Base-by-base conservation (phyloP, 1,284 basidiomycete species). In the Sanghuangporus baumii region DNA sequence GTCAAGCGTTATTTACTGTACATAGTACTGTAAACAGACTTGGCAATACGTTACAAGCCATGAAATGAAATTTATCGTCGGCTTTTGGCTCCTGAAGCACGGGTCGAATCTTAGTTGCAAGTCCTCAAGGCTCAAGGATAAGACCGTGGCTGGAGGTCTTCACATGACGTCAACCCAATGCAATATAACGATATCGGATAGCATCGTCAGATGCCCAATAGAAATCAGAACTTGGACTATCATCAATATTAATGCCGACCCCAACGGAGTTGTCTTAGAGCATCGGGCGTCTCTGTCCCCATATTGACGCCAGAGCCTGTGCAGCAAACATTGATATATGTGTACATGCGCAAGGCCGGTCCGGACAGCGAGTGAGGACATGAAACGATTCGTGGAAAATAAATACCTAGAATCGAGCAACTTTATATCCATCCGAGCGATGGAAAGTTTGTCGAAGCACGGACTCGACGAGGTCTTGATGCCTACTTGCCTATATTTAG, bases 11-110 rank as follows among this genome's bases (percentile, higher is more conserved):
- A n/a, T 43, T 43, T 12, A 8, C 41, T 14, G n/a, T 43, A 43
- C 41, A n/a, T 31, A 31, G 26, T 31, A 31, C 26, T 31, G 26
- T 31, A 31, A 31, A 31, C 26, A 5, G 26, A 31, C 3, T 23
- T 23, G 23, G 1, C 23, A 23, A 48, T 14, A 5, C 8, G n/a
- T 14, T 20, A 11, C 26, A 46, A 16, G 55, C 20, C 41, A 76
- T 75, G 74, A 71, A 72, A 76, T 75, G 74, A 71, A 72, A 34
- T 75, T 76, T 72, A 77, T 74, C 70, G 84, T 90, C 74, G 87
- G 88, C 20, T 85, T 89, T 65, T 88, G 86, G 86, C 75, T 86
- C 26, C 73, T 88, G 67, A 84, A 86, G 67, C 79, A 82, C 63
- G 85, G 83, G 52, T 82, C 88, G 59, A 88, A 86, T 69, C 76